phyloP scores from a whole-genome alignment of 2,329 filamentous ascomycete species.

The Sporothrix curviconia region DNA sequence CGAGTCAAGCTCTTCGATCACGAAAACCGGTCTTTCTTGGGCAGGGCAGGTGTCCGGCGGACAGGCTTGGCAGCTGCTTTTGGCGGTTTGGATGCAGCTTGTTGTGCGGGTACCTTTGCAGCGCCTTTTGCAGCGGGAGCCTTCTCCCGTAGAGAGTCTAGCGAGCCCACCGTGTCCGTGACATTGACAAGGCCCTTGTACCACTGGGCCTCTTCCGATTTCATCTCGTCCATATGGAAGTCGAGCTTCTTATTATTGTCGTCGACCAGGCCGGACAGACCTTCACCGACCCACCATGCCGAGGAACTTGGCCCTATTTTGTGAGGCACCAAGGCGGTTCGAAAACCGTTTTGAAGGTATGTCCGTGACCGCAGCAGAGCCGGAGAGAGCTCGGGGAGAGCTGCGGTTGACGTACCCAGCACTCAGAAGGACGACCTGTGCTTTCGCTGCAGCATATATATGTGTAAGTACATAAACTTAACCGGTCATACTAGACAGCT shows the following conservation, averaged over 20 bases:
- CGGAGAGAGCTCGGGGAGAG: conserved; percentile 58
- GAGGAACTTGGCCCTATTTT: conserved; percentile 68
- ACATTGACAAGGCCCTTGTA: conserved; percentile 61
- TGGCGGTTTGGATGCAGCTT: conserved; percentile 8
- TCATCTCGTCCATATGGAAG: conserved; percentile 77
- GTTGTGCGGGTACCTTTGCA: too few relatives aligned
- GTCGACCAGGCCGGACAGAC: conserved; percentile 55
- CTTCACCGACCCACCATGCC: conserved; percentile 83
- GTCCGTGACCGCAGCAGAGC: conserved; percentile 63
- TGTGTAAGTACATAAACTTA: too few relatives aligned
- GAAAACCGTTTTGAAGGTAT: conserved; percentile 76
- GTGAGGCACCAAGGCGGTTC: conserved; percentile 73
- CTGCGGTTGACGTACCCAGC: conserved; percentile 68
- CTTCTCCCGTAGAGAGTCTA: conserved; percentile 39
- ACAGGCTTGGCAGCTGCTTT: conserved; percentile 19
- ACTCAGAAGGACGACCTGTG: conserved; percentile 69
- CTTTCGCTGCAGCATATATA: conserved; percentile 52
- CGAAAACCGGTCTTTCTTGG: conserved; percentile 35
- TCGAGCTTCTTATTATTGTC: conserved; percentile 67
- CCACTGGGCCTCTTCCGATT: conserved; percentile 65
- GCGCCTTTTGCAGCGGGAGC: conserved; percentile 14
- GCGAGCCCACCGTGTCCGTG: conserved; percentile 55
- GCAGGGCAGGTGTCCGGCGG: neutral
- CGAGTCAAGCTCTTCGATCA: conserved; percentile 61
- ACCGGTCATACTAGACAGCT: too few relatives aligned